Conservation (phyloP, 192 early-diverging fungal genomes). For the Coemansia sp. region DNA sequence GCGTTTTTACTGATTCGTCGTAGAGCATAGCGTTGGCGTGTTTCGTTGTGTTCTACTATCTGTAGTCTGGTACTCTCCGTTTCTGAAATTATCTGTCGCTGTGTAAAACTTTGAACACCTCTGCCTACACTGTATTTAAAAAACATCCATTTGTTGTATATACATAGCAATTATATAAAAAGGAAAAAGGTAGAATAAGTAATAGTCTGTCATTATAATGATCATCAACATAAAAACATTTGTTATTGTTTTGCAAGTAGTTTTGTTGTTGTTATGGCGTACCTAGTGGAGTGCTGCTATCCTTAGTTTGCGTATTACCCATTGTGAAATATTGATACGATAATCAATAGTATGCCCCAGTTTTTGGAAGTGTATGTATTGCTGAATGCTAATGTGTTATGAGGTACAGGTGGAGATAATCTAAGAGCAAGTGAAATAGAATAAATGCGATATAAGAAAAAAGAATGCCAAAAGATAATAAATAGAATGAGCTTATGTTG, state of each 20-base stretch:
- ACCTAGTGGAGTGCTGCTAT: background rate
- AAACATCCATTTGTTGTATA: background rate
- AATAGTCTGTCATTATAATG: too few species aligned
- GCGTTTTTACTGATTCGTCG: constrained; percentile 91
- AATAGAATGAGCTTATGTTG: background rate
- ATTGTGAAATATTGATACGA: background rate
- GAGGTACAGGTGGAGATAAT: background rate
- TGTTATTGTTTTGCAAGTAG: background rate
- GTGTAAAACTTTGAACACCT: constrained; percentile 74
- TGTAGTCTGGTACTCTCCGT: constrained; percentile 89
- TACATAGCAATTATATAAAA: too few species aligned
- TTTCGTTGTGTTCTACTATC: constrained; percentile 80
- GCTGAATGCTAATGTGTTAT: background rate
- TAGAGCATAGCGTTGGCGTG: constrained; percentile 77
- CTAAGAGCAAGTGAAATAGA: background rate
- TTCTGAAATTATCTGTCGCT: constrained; percentile 83
- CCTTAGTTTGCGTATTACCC: background rate
- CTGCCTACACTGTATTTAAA: constrained; percentile 4
- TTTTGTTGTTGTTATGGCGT: background rate
- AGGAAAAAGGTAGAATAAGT: too few species aligned
- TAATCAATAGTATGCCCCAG: background rate
- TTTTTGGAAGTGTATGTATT: background rate
- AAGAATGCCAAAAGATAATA: background rate
- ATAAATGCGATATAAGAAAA: background rate
- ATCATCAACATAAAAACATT: background rate